A percentile compares a stretch with the other conserved stretches of the same genome.
phyloP scores from a whole-genome alignment of 441 rosid species.

The Brassica hybrid region DNA sequence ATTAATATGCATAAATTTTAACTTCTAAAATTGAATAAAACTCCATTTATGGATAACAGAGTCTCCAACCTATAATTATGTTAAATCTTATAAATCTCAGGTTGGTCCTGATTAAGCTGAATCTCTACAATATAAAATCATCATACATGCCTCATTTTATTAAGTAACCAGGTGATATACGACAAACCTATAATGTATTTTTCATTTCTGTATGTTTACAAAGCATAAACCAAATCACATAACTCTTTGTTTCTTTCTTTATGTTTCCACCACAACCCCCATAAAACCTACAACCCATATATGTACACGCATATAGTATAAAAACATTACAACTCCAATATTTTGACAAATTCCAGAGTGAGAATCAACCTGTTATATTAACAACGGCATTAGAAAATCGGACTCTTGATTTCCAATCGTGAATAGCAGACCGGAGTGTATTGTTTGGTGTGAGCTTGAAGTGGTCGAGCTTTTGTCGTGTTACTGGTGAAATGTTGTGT shows the following conservation, averaged over 20 bases:
- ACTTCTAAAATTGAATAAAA: no score
- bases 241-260: neutral
- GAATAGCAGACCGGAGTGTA: constrained; percentile 74
- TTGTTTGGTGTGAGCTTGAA: constrained; percentile 66
- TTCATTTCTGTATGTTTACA: constrained; percentile 20
- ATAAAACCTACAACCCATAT: constrained; percentile 21
- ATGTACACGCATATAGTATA: constrained; percentile 17
- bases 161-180: neutral
- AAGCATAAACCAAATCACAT: constrained; percentile 28
- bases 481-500: constrained; percentile 76
- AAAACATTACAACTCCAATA: neutral
- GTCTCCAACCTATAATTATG: neutral
- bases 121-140: neutral
- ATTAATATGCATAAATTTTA: no score
- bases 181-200: constrained; percentile 4
- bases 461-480: constrained; percentile 63
- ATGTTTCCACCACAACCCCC: constrained; percentile 13
- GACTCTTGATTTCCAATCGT: constrained; percentile 73
- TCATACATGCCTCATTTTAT: neutral
- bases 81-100: neutral
- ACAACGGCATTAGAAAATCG: constrained; percentile 38
- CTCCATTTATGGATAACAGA: no score
- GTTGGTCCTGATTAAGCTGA: neutral
- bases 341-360: neutral
- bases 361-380: constrained; percentile 22